Conservation (phyloP, 768 basidiomycete species). For the Serendipita sp. region DNA sequence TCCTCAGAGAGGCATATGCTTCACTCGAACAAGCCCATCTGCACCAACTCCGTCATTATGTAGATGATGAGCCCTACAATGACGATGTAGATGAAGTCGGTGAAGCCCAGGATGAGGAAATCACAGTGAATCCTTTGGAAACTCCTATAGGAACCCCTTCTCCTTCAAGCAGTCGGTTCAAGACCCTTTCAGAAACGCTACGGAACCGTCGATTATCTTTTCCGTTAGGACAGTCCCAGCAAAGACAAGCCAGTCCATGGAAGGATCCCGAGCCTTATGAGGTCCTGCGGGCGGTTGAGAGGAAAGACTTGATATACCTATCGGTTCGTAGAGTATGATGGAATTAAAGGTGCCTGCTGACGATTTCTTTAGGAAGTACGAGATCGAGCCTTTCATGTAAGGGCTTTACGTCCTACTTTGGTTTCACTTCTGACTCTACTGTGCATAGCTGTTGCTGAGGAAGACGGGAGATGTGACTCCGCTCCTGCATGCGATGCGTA, state of each 20-base stretch:
- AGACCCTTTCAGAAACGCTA: neutral
- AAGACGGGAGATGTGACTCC: slow-evolving; percentile 78
- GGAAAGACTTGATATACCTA: slow-evolving; percentile 62
- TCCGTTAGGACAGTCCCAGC: neutral
- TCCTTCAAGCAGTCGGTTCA: neutral
- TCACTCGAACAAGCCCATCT: neutral
- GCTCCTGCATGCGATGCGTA: slow-evolving; percentile 67
- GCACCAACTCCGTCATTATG: neutral
- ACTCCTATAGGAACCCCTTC: neutral
- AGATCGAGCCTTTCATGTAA: slow-evolving; percentile 62
- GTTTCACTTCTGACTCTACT: neutral
- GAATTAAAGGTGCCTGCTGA: neutral
- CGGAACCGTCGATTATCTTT: neutral
- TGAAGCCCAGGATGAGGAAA: neutral
- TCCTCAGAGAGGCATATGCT: neutral
- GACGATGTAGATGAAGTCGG: neutral
- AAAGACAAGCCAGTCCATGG: slow-evolving; percentile 5
- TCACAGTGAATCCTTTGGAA: neutral
- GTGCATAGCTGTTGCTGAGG: slow-evolving; percentile 52
- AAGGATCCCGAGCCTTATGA: slow-evolving; percentile 37
- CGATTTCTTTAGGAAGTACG: slow-evolving; percentile 32
- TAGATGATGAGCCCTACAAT: neutral
- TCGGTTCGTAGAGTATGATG: slow-evolving; percentile 30
- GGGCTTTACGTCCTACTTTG: neutral
- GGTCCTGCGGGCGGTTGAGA: slow-evolving; percentile 72